phyloP scores from a whole-genome alignment of 2,329 filamentous ascomycete genomes.

The Acarospora socialis region DNA sequence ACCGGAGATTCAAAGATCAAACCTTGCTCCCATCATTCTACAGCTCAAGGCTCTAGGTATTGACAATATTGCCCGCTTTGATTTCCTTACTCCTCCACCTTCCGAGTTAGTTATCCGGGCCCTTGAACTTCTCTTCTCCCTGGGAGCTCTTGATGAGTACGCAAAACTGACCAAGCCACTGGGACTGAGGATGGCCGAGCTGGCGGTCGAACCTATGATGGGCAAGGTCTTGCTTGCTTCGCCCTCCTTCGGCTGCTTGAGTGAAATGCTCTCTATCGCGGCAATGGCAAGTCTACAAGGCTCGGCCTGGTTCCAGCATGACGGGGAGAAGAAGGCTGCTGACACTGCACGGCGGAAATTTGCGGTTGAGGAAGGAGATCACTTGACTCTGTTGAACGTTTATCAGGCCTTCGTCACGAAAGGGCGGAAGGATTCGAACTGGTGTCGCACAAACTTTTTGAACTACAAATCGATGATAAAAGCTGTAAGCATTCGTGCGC shows the following conservation, averaged over 20 bases:
- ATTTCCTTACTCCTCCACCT: slow-evolving; percentile 76
- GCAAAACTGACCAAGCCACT: slow-evolving; percentile 80
- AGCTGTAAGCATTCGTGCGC: slow-evolving; percentile 72
- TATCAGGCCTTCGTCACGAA: slow-evolving; percentile 77
- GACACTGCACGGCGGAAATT: slow-evolving; percentile 69
- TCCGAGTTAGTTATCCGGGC: slow-evolving; percentile 73
- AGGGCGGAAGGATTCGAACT: slow-evolving; percentile 68
- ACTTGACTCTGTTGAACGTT: slow-evolving; percentile 84
- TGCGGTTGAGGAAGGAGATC: slow-evolving; percentile 84
- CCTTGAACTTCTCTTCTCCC: slow-evolving; percentile 71
- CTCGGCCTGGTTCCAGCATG: slow-evolving; percentile 67
- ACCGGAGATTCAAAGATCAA: slow-evolving; percentile 85
- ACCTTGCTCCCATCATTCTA: slow-evolving; percentile 73
- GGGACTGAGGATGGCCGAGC: slow-evolving; percentile 82
- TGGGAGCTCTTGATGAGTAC: slow-evolving; percentile 78
- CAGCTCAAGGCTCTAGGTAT: slow-evolving; percentile 92
- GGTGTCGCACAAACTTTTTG: slow-evolving; percentile 73
- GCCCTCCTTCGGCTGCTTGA: slow-evolving; percentile 59
- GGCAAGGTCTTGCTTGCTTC: slow-evolving; percentile 72
- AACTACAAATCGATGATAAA: slow-evolving; percentile 75
- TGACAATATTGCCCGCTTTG: slow-evolving; percentile 83
- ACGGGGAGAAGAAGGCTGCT: slow-evolving; percentile 59
- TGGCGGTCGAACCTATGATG: slow-evolving; percentile 92
- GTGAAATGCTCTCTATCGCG: slow-evolving; percentile 79
- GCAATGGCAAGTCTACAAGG: slow-evolving; percentile 86